phyloP scores from a whole-genome alignment of 2,329 filamentous ascomycete genomes.

The Whalleya microplaca region DNA sequence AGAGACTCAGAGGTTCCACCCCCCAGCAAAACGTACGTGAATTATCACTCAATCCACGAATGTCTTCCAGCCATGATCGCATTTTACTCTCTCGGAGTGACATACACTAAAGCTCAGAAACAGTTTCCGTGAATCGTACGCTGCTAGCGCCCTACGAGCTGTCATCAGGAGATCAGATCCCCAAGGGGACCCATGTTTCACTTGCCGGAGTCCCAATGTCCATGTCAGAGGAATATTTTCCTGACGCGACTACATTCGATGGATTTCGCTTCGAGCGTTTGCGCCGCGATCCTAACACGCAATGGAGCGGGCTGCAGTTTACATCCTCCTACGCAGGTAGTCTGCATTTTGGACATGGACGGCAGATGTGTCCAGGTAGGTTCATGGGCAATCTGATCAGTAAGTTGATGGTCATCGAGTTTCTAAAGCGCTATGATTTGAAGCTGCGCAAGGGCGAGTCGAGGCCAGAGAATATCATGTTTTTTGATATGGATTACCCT shows the following conservation, averaged over 20 bases:
- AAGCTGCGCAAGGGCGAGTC: slow-evolving; percentile 2
- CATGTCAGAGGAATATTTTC: slow-evolving; percentile 1
- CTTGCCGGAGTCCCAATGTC: slow-evolving; percentile 19
- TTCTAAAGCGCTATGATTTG: slow-evolving; percentile 15
- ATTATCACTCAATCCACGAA: no score
- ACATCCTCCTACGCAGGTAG: slow-evolving; percentile 11
- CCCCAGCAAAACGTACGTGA: slow-evolving; percentile 12
- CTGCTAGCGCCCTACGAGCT: slow-evolving; percentile 8
- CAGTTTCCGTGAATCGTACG: slow-evolving; percentile 17
- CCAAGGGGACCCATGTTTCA: slow-evolving; percentile 11
- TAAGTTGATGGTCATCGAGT: slow-evolving; percentile 16
- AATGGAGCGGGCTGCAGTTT: slow-evolving; percentile 12
- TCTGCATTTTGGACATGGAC: slow-evolving; percentile 18
- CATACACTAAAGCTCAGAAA: not conserved
- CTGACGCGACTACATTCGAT: slow-evolving; percentile 6
- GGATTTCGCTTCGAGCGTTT: slow-evolving; percentile 16
- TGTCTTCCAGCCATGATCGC: no score
- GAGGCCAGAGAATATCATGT: slow-evolving; percentile 12
- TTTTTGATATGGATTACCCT: slow-evolving; percentile 17
- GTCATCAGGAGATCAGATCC: slow-evolving; percentile 9
- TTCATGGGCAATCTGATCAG: slow-evolving; percentile 18
- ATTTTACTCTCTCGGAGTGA: no score
- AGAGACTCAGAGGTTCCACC: slow-evolving; percentile 17
- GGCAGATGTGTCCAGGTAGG: slow-evolving; percentile 12
- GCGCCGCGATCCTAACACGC: not conserved